Evolutionary conservation across 179 eudicot genomes (phyloP).

Genomic region (Spinacia oleracea): DNA sequence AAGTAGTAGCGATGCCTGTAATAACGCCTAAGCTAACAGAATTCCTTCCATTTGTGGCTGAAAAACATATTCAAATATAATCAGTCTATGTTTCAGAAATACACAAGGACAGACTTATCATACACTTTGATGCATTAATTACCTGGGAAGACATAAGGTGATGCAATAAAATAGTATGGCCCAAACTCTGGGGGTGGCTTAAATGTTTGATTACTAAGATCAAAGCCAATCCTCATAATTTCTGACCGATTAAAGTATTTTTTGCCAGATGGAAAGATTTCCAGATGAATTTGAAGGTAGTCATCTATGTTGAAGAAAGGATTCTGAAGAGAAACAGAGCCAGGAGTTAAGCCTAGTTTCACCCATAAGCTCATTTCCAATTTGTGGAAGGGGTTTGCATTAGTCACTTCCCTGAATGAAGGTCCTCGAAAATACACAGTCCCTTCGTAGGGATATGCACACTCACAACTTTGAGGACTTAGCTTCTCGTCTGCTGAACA

Average conservation of each 20-base stretch:
- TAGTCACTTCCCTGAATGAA: conserved; percentile 63
- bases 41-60: conserved; percentile 41
- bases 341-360: conserved; percentile 65
- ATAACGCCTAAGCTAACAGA: conserved; percentile 49
- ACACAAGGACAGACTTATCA: background rate
- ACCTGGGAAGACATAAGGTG: conserved; percentile 74
- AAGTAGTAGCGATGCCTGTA: conserved; percentile 52
- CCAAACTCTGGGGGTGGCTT: conserved; percentile 82
- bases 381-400: conserved; percentile 53
- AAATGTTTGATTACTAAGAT: conserved; percentile 70
- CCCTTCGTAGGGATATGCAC: conserved; percentile 84
- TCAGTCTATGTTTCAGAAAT: background rate
- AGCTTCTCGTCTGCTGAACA: conserved; percentile 60
- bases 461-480: conserved; percentile 83
- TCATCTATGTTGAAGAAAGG: conserved; percentile 65
- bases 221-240: conserved; percentile 66
- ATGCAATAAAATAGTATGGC: conserved; percentile 75
- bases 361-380: conserved; percentile 72
- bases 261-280: conserved; percentile 58
- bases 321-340: conserved; percentile 78
- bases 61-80: conserved; percentile 5
- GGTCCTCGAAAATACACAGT: conserved; percentile 79
- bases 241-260: conserved; percentile 62
- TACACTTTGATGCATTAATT: conserved; percentile 18
- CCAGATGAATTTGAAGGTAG: conserved; percentile 67